Base-by-base conservation (phyloP, 2,329 filamentous ascomycete species). In the Fusarium dlaminii region DNA sequence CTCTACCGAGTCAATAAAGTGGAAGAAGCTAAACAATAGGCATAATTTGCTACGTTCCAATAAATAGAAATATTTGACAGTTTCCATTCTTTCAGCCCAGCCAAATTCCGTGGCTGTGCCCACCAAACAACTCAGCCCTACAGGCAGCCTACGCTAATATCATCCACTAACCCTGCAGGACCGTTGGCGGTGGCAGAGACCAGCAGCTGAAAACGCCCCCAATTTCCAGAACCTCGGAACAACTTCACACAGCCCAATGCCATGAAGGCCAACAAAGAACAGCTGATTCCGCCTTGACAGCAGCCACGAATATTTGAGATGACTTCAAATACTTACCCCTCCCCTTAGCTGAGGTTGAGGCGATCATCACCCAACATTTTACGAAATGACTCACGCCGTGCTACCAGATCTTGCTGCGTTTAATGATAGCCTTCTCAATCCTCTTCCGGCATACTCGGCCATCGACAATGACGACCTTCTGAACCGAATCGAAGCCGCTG, bases 401-500 rank as follows among this genome's bases (percentile, higher is more conserved):
- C 18, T 14, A 40, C 20, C 49, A 27, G n/a, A 52, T 52, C n/a
- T 13, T 40, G 15, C 36, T 55, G 15, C 20, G 8, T 3, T 40
- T 13, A 7, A 30, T 11, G 51, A 55, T 18, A n/a, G 11, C 20
- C 8, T 40, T 18, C 36, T 9, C 20, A 42, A 14, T 6, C 60
- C 66, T 12, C 49, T 77, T 24, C 77, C 77, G 17, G 39, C 61
- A 18, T 79, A 79, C 34, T 67, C 77, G 6, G 52, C 34, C 18
- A 60, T 45, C 60, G 59, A 75, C 37, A 67, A 79, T 68, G 66
- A 66, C 27, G 43, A 63, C n/a, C 72, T 79, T 29, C 24, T 61
- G 11, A 56, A 22, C n/a, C 75, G 75, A 13, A 73, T 79, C 56
- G 75, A 77, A 55, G 65, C 66, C 20, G 56, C 75, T 4, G 18